Evolutionary conservation across 2,329 filamentous ascomycete genomes (phyloP).

Genomic region (Ciborinia camelliae): DNA sequence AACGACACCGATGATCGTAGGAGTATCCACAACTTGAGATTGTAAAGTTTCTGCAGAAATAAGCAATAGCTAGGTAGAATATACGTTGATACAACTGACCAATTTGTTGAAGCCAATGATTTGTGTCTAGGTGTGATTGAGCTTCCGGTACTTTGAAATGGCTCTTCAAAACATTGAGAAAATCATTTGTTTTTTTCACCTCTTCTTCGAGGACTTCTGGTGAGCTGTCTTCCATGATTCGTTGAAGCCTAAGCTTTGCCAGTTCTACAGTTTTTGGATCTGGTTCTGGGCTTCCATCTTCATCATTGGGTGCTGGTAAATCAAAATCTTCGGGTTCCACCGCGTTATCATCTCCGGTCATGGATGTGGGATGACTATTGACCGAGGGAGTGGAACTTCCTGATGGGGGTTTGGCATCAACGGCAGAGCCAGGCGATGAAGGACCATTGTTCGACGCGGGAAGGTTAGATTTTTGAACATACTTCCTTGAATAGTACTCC

Average conservation of each 20-base stretch:
- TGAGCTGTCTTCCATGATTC: slow-evolving; percentile 26
- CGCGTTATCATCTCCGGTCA: background rate
- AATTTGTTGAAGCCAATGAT: slow-evolving; percentile 33
- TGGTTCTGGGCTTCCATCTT: slow-evolving; percentile 3
- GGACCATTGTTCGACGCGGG: background rate
- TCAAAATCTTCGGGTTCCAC: background rate
- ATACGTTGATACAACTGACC: slow-evolving; percentile 14
- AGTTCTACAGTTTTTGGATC: background rate
- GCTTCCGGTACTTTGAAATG: slow-evolving; percentile 23
- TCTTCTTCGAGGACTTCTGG: slow-evolving; percentile 31
- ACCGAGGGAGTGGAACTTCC: background rate
- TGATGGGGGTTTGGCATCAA: background rate
- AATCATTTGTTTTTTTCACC: slow-evolving; percentile 25
- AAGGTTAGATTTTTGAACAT: background rate
- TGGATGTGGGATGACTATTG: background rate
- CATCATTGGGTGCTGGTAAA: background rate
- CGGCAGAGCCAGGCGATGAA: background rate
- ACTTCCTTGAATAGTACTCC: background rate
- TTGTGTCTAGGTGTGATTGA: slow-evolving; percentile 24
- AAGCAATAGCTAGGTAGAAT: slow-evolving; percentile 20
- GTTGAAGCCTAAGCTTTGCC: slow-evolving; percentile 24
- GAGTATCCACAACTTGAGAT: slow-evolving; percentile 29
- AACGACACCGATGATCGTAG: slow-evolving; percentile 32
- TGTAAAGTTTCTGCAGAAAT: slow-evolving; percentile 4
- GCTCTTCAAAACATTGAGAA: slow-evolving; percentile 30